A percentile compares a stretch with the other conserved stretches of the same genome.
These are phyloP conservation scores for Ophiocordyceps camponoti-saundersi DNA, from an alignment of 2,329 filamentous ascomycete species.

Conservation along the genomic window DNA sequence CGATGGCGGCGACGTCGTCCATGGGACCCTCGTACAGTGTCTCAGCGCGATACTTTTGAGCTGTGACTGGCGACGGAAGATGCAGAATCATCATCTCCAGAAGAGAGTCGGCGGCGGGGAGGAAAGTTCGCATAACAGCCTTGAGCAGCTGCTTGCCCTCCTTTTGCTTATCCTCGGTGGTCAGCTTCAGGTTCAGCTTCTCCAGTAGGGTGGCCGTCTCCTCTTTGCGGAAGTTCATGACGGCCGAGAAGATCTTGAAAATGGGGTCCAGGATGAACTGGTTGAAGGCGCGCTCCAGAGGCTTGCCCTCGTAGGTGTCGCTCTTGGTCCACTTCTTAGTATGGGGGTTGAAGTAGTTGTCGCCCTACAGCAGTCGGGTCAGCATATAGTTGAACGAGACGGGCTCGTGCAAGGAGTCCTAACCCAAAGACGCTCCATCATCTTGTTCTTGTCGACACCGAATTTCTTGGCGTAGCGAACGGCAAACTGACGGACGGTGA, in stretches of 20 bases:
- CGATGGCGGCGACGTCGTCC: conserved; percentile 84
- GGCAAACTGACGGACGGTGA: conserved; percentile 97
- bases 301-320: conserved; percentile 67
- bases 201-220: conserved; percentile 67
- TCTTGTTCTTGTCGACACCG: conserved; percentile 98
- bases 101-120: conserved; percentile 93
- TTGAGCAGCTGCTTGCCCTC: conserved; percentile 98
- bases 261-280: conserved; percentile 99
- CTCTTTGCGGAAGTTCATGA: conserved; percentile 99
- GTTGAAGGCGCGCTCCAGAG: conserved; percentile 96
- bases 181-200: conserved; percentile 93
- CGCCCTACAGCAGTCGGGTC: conserved; percentile 35
- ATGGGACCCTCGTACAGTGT: conserved; percentile 95
- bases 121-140: conserved; percentile 96
- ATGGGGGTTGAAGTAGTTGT: conserved; percentile 99
- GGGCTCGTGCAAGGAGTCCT: conserved; percentile 11
- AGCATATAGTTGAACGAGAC: conserved; percentile 1
- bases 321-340: conserved; percentile 99
- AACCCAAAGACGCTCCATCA: conserved; percentile 99
- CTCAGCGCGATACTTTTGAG: conserved; percentile 95
- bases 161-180: conserved; percentile 71
- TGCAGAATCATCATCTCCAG: conserved; percentile 99
- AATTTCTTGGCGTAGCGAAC: conserved; percentile 98
- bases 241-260: conserved; percentile 92
- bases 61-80: conserved; percentile 86